A percentile compares a stretch with the other conserved stretches of the same genome.
phyloP scores from a whole-genome alignment of 2,329 filamentous ascomycete species.

The Fusarium sp. region DNA sequence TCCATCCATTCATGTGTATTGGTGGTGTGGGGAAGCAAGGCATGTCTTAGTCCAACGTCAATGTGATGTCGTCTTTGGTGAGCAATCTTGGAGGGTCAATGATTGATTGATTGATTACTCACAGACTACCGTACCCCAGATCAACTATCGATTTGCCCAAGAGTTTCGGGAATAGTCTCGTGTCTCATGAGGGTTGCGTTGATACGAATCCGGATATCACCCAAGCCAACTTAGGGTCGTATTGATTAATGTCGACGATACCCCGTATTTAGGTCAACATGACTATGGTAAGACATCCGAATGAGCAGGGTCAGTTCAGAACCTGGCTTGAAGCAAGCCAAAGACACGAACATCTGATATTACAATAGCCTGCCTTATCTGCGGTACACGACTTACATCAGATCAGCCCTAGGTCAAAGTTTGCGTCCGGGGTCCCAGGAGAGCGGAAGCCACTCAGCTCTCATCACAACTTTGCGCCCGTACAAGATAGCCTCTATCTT shows the following conservation, averaged over 20 bases:
- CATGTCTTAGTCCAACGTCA: conserved; percentile 28
- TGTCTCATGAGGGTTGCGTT: conserved; percentile 11
- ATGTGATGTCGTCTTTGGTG: conserved; percentile 27
- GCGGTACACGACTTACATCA: conserved; percentile 19
- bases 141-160: neutral
- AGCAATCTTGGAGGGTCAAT: neutral
- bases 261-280: neutral
- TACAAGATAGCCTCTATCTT: neutral
- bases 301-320: neutral
- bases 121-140: conserved; percentile 21
- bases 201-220: conserved; percentile 18
- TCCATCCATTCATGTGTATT: neutral
- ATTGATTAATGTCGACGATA: neutral
- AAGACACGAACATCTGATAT: neutral
- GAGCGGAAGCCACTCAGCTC: conserved; percentile 1
- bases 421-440: neutral
- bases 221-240: neutral
- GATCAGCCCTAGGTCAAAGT: conserved; percentile 15
- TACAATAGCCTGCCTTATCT: neutral
- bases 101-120: neutral
- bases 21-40: conserved; percentile 31
- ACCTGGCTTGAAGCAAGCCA: neutral
- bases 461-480: conserved; percentile 14
- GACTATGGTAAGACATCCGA: neutral
- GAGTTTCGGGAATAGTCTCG: conserved; percentile 17